Conservation (phyloP, 129 eudicot species). For the Lonicera japonica region DNA sequence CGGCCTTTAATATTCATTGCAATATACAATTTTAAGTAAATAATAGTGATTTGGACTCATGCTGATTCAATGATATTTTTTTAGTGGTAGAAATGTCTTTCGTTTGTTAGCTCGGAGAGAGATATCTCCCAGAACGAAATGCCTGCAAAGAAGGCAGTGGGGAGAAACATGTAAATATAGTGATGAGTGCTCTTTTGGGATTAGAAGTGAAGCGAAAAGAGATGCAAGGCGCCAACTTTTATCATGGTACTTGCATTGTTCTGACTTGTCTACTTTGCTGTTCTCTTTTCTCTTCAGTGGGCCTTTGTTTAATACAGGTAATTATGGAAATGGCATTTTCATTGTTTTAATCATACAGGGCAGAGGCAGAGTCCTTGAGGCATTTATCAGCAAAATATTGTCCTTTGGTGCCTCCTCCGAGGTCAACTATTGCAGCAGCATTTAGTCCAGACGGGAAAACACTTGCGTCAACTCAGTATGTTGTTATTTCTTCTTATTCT, state of each 20-base stretch:
- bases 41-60: background rate
- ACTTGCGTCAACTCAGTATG: constrained; percentile 77
- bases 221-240: constrained; percentile 58
- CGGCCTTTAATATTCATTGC: background rate
- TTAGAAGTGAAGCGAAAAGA: constrained; percentile 29
- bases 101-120: constrained; percentile 51
- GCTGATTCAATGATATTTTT: background rate
- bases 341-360: constrained; percentile 33
- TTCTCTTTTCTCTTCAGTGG: background rate
- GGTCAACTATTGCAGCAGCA: constrained; percentile 85
- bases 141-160: constrained; percentile 30
- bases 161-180: constrained; percentile 23
- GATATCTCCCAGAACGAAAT: constrained; percentile 46
- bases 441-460: constrained; percentile 70
- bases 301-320: background rate
- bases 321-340: background rate
- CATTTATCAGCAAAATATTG: constrained; percentile 68
- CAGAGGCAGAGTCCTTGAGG: constrained; percentile 59
- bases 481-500: constrained; percentile 3
- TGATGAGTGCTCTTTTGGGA: constrained; percentile 19
- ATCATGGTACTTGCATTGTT: constrained; percentile 41
- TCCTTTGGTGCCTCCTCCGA: constrained; percentile 57
- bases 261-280: background rate
- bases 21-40: background rate
- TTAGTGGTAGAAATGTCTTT: constrained; percentile 48